These are phyloP conservation scores for Magnolia kwangsiensis DNA, from an alignment of 164 flowering plant species.

Conservation along the genomic window DNA sequence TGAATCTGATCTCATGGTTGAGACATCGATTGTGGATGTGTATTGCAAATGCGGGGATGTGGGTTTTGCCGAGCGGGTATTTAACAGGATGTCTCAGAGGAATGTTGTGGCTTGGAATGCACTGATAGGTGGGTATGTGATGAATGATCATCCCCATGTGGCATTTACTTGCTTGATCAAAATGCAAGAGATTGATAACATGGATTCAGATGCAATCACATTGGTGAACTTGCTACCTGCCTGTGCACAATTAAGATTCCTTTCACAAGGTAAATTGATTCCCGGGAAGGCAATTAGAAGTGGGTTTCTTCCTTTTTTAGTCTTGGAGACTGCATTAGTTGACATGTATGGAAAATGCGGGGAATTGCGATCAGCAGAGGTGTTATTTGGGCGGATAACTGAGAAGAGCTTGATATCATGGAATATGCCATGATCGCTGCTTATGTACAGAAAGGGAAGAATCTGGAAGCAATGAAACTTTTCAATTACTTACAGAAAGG, in stretches of 20 bases:
- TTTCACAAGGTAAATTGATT: conserved; percentile 45
- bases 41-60: conserved; percentile 51
- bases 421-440: conserved; percentile 29
- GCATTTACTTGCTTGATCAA: conserved; percentile 36
- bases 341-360: conserved; percentile 56
- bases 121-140: conserved; percentile 49
- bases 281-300: conserved; percentile 53
- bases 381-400: conserved; percentile 34
- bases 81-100: conserved; percentile 23
- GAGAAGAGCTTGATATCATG: conserved; percentile 29
- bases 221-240: conserved; percentile 58
- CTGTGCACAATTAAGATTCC: conserved; percentile 41
- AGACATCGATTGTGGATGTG: conserved; percentile 63
- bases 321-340: conserved; percentile 59
- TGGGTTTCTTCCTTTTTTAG: conserved; percentile 44
- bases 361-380: conserved; percentile 28
- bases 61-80: conserved; percentile 45
- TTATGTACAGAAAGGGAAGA: conserved; percentile 23
- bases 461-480: conserved; percentile 17
- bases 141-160: conserved; percentile 26
- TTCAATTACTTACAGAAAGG: conserved; percentile 23
- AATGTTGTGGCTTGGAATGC: conserved; percentile 58
- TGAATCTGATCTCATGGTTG: conserved; percentile 37
- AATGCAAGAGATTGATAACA: conserved; percentile 37
- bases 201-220: conserved; percentile 50